Conservation (phyloP, 116 monocot species). For the Cymodocea nodosa region DNA sequence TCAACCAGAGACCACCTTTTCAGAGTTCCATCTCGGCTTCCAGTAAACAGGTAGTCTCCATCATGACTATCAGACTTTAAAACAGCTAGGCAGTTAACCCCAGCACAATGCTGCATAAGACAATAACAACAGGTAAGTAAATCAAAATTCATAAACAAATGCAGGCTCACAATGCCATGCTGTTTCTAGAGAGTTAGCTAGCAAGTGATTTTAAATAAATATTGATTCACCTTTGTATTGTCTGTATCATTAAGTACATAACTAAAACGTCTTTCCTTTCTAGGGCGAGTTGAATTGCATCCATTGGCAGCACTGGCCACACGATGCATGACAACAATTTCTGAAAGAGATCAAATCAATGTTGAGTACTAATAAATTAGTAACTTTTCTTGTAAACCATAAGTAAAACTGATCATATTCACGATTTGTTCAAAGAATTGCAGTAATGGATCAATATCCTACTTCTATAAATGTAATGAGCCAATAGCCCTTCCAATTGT, state of each 20-base stretch:
- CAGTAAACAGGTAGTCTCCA: slow-evolving; percentile 84
- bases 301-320: slow-evolving; percentile 84
- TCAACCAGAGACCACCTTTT: slow-evolving; percentile 76
- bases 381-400: no score
- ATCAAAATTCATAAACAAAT: not conserved
- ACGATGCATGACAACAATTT: slow-evolving; percentile 61
- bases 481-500: no score
- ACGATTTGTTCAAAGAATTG: no score
- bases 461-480: no score
- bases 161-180: not conserved
- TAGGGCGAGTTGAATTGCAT: slow-evolving; percentile 61
- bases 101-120: slow-evolving; percentile 83
- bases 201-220: not conserved
- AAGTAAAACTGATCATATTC: no score
- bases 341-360: not conserved
- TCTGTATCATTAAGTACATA: slow-evolving; percentile 93
- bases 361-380: no score
- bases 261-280: slow-evolving; percentile 87
- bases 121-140: not conserved
- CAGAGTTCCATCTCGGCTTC: slow-evolving; percentile 92
- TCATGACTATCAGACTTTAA: slow-evolving; percentile 35
- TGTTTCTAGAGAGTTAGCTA: not conserved
- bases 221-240: slow-evolving; percentile 47
- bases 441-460: no score
- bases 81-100: slow-evolving; percentile 79